phyloP scores from a whole-genome alignment of 1,139 yeast genomes.

The Blastobotrys malaysiensis region DNA sequence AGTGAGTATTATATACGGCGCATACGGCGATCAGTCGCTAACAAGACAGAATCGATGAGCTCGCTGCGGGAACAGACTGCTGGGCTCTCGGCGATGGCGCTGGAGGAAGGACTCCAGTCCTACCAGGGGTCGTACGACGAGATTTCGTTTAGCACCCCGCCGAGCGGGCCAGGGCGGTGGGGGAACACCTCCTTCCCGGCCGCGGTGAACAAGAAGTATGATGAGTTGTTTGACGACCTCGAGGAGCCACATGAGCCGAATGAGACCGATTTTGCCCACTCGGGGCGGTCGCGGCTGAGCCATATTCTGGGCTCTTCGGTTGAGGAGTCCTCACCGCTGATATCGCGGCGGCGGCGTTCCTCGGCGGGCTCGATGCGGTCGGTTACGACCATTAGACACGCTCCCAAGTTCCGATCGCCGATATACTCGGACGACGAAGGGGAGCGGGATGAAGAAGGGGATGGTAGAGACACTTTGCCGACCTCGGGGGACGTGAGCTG shows the following conservation, averaged over 20 bases:
- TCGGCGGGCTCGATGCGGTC: neutral
- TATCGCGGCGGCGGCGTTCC: neutral
- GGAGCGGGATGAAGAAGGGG: conserved; percentile 12
- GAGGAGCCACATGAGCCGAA: neutral
- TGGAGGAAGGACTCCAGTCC: conserved; percentile 37
- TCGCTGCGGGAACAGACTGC: conserved; percentile 63
- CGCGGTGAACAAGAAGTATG: neutral
- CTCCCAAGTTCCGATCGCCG: neutral
- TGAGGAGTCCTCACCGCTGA: neutral
- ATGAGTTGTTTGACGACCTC: neutral
- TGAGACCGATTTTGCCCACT: neutral
- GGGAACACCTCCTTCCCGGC: neutral
- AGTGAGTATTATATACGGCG: too few species aligned
- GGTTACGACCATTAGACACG: neutral
- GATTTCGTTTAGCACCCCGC: neutral
- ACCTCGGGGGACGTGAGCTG: neutral
- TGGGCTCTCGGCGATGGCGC: conserved; percentile 54
- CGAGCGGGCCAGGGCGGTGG: neutral
- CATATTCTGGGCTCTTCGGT: conserved; percentile 7
- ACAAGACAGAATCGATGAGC: neutral
- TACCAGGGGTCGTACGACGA: neutral
- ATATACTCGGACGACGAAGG: conserved; percentile 5
- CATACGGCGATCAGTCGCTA: neutral
- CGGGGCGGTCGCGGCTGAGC: conserved; percentile 2
- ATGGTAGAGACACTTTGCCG: conserved; percentile 3